These are phyloP conservation scores for Paramyrothecium roridum DNA, from an alignment of 2,329 filamentous ascomycete species.

Conservation along the genomic window DNA sequence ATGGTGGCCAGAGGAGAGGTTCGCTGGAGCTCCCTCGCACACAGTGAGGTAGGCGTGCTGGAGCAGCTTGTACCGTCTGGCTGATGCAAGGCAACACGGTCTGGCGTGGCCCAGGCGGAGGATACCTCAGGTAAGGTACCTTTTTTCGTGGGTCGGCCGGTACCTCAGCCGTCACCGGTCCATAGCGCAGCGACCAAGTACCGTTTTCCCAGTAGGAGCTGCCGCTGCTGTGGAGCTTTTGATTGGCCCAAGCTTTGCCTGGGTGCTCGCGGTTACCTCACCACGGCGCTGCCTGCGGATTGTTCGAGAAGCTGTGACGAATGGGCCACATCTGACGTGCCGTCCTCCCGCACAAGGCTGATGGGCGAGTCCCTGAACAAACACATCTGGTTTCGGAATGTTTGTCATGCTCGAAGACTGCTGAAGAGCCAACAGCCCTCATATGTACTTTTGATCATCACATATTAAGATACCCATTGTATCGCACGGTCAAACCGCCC, in stretches of 20 bases:
- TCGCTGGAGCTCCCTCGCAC: not conserved
- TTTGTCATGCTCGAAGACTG: too few relatives aligned
- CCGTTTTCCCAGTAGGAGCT: too few relatives aligned
- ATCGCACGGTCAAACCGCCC: too few relatives aligned
- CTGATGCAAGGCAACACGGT: constrained; percentile 36
- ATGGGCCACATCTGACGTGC: not conserved
- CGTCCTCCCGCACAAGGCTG: not conserved
- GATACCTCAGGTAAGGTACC: too few relatives aligned
- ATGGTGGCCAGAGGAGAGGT: constrained; percentile 3
- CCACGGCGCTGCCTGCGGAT: constrained; percentile 15
- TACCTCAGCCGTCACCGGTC: too few relatives aligned
- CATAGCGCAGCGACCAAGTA: not conserved
- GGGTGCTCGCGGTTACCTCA: constrained; percentile 10
- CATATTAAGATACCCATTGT: too few relatives aligned
- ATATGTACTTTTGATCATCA: too few relatives aligned
- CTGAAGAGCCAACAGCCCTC: too few relatives aligned
- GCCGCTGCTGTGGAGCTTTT: not conserved
- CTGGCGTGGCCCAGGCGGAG: constrained; percentile 30
- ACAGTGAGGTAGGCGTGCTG: not conserved
- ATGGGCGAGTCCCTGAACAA: too few relatives aligned
- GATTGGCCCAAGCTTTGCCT: constrained; percentile 6
- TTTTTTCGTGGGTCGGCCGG: too few relatives aligned
- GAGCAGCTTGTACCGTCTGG: constrained; percentile 5
- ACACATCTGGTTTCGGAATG: too few relatives aligned
- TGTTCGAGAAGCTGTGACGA: too few relatives aligned